phyloP scores from a whole-genome alignment of 345 rosid genomes.

The Arabis hirsuta region DNA sequence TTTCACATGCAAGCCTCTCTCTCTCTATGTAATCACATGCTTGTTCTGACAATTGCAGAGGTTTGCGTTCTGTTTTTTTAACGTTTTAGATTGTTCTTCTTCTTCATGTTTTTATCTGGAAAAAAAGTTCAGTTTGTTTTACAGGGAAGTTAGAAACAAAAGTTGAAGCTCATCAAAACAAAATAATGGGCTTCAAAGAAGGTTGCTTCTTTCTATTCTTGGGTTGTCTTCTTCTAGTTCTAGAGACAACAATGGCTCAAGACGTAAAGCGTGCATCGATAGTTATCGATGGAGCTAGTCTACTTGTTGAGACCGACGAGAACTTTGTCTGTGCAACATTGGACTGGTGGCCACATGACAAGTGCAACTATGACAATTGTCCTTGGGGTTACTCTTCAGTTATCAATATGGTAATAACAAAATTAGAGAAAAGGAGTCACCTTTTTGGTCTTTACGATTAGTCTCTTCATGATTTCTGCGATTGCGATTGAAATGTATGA shows the following conservation, averaged over 20 bases:
- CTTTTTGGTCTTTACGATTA: slow-evolving; percentile 1
- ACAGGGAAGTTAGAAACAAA: slow-evolving; percentile 21
- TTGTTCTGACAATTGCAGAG: slow-evolving; percentile 35
- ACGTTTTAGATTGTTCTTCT: neutral
- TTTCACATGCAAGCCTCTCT: slow-evolving; percentile 29
- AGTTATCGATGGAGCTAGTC: slow-evolving; percentile 56
- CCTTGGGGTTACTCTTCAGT: slow-evolving; percentile 92
- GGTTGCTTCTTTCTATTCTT: slow-evolving; percentile 47
- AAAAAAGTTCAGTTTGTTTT: neutral
- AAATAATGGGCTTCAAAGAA: slow-evolving; percentile 51
- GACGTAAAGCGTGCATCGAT: slow-evolving; percentile 52
- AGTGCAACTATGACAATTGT: slow-evolving; percentile 88
- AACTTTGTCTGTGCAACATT: slow-evolving; percentile 88
- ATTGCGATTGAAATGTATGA: slow-evolving; percentile 5
- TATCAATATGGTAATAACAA: slow-evolving; percentile 65
- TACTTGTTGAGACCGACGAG: slow-evolving; percentile 68
- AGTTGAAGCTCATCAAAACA: slow-evolving; percentile 27
- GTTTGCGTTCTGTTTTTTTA: slow-evolving; percentile 20
- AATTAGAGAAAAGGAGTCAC: neutral
- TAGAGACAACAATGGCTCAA: slow-evolving; percentile 43
- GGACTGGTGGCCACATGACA: slow-evolving; percentile 99
- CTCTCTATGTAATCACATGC: slow-evolving; percentile 30
- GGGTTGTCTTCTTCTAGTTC: slow-evolving; percentile 51
- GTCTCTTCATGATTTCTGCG: neutral
- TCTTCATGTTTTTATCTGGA: neutral